phyloP scores from a whole-genome alignment of 192 early-diverging fungal genomes.

The Gigaspora rosea region DNA sequence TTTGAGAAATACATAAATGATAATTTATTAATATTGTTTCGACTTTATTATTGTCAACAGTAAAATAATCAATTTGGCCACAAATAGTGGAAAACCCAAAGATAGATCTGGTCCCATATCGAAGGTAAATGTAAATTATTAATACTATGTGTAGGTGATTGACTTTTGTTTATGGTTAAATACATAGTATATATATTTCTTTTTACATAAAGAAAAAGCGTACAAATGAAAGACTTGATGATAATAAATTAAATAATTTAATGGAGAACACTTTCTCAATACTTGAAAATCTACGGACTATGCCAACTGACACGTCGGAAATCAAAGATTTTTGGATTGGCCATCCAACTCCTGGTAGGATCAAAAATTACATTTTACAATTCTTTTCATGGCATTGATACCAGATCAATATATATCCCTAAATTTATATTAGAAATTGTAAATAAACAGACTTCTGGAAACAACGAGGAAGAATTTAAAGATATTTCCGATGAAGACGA shows the following conservation, averaged over 20 bases:
- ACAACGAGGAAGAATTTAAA: background rate
- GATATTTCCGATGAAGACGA: background rate
- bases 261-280: constrained; percentile 64
- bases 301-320: constrained; percentile 57
- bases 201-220: constrained; percentile 39
- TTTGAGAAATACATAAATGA: background rate
- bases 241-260: constrained; percentile 44
- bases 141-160: no score
- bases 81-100: constrained; percentile 7
- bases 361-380: background rate
- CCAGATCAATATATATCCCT: no score
- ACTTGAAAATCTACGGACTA: constrained; percentile 56
- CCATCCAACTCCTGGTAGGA: constrained; percentile 48
- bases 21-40: background rate
- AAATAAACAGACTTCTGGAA: no score
- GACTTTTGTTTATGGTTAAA: background rate
- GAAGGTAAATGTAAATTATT: constrained; percentile 13
- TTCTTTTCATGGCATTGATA: no score
- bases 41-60: background rate
- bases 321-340: constrained; percentile 68
- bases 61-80: constrained; percentile 12
- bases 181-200: background rate
- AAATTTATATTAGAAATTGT: no score
- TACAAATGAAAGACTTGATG: constrained; percentile 21
- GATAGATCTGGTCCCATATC: constrained; percentile 20